Conservation (phyloP, 495 filamentous ascomycete species). For the Trichoderma asperelloides region DNA sequence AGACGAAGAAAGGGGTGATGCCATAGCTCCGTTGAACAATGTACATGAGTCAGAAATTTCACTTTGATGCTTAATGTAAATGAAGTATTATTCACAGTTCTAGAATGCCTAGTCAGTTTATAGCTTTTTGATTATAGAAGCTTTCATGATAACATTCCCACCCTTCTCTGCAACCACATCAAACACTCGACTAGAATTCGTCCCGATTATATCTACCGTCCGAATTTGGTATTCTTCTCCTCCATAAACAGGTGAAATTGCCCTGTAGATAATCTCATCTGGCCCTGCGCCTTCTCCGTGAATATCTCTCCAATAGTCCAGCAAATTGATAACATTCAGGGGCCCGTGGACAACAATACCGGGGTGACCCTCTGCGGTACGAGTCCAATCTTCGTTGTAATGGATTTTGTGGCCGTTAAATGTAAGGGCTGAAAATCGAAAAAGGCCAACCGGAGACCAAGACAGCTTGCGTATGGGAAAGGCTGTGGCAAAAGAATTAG, state of each 20-base stretch:
- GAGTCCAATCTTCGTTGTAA: slow-evolving; percentile 52
- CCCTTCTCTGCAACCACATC: slow-evolving; percentile 32
- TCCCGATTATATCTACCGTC: slow-evolving; percentile 26
- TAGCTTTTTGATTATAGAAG: background rate
- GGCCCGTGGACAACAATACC: slow-evolving; percentile 56
- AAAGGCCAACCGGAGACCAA: slow-evolving; percentile 50
- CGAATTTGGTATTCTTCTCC: slow-evolving; percentile 42
- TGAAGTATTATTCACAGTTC: background rate
- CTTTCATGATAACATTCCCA: slow-evolving; percentile 34
- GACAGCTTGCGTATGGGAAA: slow-evolving; percentile 26
- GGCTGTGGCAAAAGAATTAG: background rate
- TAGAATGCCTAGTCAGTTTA: background rate
- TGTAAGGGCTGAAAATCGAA: slow-evolving; percentile 64
- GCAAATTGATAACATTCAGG: slow-evolving; percentile 53
- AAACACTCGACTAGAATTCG: slow-evolving; percentile 12
- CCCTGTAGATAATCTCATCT: slow-evolving; percentile 44
- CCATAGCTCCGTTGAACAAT: too few species aligned
- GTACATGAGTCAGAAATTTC: too few species aligned
- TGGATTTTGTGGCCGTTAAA: slow-evolving; percentile 70
- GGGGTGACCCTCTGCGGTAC: slow-evolving; percentile 49
- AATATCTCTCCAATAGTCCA: slow-evolving; percentile 55
- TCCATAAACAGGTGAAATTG: slow-evolving; percentile 51
- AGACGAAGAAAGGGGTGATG: too few species aligned
- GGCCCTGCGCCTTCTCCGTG: slow-evolving; percentile 10
- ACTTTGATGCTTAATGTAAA: background rate